Base-by-base conservation (phyloP, 106 monocot genomes). In the Iris macrosiphon region DNA sequence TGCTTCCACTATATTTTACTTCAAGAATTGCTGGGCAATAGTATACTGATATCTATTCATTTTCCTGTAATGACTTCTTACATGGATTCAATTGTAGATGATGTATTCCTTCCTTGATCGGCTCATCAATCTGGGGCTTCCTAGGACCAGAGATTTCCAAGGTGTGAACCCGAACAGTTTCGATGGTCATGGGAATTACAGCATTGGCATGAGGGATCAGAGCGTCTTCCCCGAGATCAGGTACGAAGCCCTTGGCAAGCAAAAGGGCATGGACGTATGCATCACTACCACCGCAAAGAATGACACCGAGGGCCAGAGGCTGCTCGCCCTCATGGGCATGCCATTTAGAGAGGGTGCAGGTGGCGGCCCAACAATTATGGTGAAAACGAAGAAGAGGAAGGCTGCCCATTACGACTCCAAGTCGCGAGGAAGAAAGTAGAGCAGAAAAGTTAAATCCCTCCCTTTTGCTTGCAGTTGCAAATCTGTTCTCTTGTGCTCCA, bases 51-150 rank as follows among this genome's bases (percentile, higher is more conserved):
- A n/a, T n/a, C n/a, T n/a, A n/a, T n/a, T n/a, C n/a, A n/a, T n/a
- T n/a, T n/a, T n/a, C n/a, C n/a, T n/a, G n/a, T n/a, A n/a, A n/a
- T n/a, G n/a, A n/a, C n/a, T n/a, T n/a, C n/a, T n/a, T n/a, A n/a
- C n/a, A 57, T 59, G 61, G 53, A 16, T 15, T 10, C 17, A 4
- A 28, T 57, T 6, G 40, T 45, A 98, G 96, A 61, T 86, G 28
- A 98, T 98, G 90, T 90, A 75, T 57, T 74, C 79, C 2, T 98
- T 98, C 61, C 83, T 98, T 0, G 96, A 98, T 48, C 73, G 96
- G 49, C 75, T 98, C 19, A 73, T 90, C 55, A 98, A 98, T 69
- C 31, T 90, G 55, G 83, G 74, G 7, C 63, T 98, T 18, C 90
- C 96, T 12, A 71, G 96, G 55, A 87, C 85, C 4, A 73, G 80